Base-by-base conservation (phyloP, 768 basidiomycete species). In the Tylopilus balloui region DNA sequence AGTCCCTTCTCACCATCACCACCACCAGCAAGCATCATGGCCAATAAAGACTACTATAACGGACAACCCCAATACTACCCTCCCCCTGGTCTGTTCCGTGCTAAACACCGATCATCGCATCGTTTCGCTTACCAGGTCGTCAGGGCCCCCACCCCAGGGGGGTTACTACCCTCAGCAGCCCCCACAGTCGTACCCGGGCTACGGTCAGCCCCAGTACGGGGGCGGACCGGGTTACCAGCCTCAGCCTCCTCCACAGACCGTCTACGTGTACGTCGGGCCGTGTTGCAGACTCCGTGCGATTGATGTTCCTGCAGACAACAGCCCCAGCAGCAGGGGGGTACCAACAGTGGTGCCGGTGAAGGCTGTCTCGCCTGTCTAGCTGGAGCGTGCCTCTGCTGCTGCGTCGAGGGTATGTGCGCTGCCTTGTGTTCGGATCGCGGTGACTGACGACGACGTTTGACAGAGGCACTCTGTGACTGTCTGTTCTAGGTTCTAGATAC, bases 141-240 rank as follows among this genome's bases (percentile, higher is more conserved):
- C 80, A 62, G 61, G 61, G 0, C 59, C 62, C n/a, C 58, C 62
- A 13, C 78, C 72, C n/a, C 80, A 83, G 56, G 84, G 81, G 36
- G 81, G 81, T 29, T 86, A 87, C 64, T 86, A 87, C 57, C 85
- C 76, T 19, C 73, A 88, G 73, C 81, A 84, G 69, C 88, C 87
- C 12, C 83, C 78, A 53, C 81, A 84, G 57, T 71, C 83, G 0
- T 86, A 89, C 64, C 79, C 83, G 48, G 69, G 69, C 23, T 64
- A 68, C 10, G 61, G 62, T 20, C 73, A 74, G 49, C 63, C 61
- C 23, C 51, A 13, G 27, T 59, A 61, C 17, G 60, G 60, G 7
- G 63, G 41, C 5, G 35, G 63, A 10, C 59, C 50, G 12, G 65
- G 63, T 3, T 78, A 77, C 55, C 75, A 78, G 45, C 78, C 79